Percentiles rank a stretch among this genome's conserved stretches.
These are phyloP conservation scores for Golubevia sp. DNA, from an alignment of 1,284 basidiomycete genomes.

Conservation along the genomic window DNA sequence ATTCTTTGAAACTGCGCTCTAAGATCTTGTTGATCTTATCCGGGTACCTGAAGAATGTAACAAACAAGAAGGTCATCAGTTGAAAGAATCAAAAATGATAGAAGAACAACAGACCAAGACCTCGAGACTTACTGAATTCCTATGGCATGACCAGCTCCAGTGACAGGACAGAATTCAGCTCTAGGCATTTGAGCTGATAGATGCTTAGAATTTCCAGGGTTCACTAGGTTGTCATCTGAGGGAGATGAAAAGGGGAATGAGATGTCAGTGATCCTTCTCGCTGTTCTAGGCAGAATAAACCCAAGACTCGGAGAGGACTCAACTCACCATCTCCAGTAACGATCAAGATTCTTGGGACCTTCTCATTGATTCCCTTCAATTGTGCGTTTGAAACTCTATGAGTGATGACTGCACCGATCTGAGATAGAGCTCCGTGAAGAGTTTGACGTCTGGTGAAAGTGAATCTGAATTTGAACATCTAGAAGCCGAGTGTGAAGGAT, in stretches of 20 bases:
- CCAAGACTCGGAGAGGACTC: too few species aligned
- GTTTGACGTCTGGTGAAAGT: conserved; percentile 33
- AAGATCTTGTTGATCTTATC: too few species aligned
- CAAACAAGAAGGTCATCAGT: too few species aligned
- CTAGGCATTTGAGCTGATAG: conserved; percentile 27
- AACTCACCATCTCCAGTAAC: conserved; percentile 52
- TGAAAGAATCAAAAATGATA: too few species aligned
- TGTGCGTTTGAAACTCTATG: conserved; percentile 35
- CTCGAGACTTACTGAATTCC: conserved; percentile 38
- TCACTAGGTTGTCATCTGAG: conserved; percentile 51
- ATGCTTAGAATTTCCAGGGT: conserved; percentile 41
- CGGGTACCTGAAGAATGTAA: too few species aligned
- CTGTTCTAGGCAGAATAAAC: too few species aligned
- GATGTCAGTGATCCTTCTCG: too few species aligned
- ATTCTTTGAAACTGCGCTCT: too few species aligned
- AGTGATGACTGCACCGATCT: conserved; percentile 44
- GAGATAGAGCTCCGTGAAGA: conserved; percentile 36
- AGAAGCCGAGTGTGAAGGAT: too few species aligned
- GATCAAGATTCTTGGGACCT: conserved; percentile 36
- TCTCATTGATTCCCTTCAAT: conserved; percentile 25
- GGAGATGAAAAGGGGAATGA: too few species aligned
- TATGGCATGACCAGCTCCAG: conserved; percentile 43
- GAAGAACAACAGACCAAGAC: too few species aligned
- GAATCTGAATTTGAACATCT: conserved; percentile 46
- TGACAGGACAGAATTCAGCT: conserved; percentile 31